These are phyloP conservation scores for Erigeron canadensis DNA, from an alignment of 129 eudicot species.

Conservation along the genomic window DNA sequence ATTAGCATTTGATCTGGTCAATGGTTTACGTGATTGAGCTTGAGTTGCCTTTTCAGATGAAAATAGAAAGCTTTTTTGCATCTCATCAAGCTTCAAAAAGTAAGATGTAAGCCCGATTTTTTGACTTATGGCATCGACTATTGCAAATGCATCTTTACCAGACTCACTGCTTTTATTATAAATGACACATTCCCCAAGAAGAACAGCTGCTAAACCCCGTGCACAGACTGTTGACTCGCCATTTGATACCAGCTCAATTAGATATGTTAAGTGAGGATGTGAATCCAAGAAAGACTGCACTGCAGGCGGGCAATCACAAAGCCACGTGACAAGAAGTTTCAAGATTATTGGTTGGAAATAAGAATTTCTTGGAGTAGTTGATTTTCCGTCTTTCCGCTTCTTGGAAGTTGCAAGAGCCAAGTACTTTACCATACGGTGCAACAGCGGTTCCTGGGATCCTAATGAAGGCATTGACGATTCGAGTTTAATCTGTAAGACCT, in stretches of 20 bases:
- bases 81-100: constrained; percentile 75
- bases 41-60: constrained; percentile 58
- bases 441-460: constrained; percentile 71
- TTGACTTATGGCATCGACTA: constrained; percentile 82
- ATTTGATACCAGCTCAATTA: constrained; percentile 71
- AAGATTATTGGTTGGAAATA: constrained; percentile 74
- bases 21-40: constrained; percentile 51
- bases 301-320: constrained; percentile 68
- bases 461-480: constrained; percentile 62
- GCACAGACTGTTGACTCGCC: constrained; percentile 53
- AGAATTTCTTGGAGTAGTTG: constrained; percentile 39
- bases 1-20: constrained; percentile 78
- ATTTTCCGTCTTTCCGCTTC: constrained; percentile 67
- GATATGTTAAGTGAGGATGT: constrained; percentile 81
- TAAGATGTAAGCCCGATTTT: constrained; percentile 79
- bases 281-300: constrained; percentile 84
- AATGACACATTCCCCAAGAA: constrained; percentile 79
- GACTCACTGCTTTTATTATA: constrained; percentile 49
- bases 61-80: constrained; percentile 74
- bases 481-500: constrained; percentile 78
- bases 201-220: constrained; percentile 79
- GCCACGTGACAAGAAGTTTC: constrained; percentile 86
- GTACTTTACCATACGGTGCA: constrained; percentile 93
- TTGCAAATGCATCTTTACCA: constrained; percentile 69
- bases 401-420: constrained; percentile 86